phyloP scores from a whole-genome alignment of 371 early-diverging fungal species.

The Syncephalis fuscata region DNA sequence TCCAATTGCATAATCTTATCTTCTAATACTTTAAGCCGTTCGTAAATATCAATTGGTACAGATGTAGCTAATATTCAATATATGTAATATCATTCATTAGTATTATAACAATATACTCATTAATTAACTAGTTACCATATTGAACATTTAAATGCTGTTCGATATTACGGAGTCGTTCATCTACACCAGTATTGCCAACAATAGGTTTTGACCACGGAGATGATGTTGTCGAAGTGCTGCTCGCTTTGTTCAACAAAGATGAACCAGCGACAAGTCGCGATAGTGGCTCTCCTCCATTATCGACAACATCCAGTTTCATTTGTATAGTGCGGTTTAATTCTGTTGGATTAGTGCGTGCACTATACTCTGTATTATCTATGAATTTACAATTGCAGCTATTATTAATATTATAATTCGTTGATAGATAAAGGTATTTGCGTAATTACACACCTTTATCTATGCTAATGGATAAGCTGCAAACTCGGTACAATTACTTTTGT shows the following conservation, averaged over 20 bases:
- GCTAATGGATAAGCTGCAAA: slow-evolving; percentile 17
- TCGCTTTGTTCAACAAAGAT: slow-evolving; percentile 2
- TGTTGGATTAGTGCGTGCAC: slow-evolving; percentile 52
- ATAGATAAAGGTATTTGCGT: neutral
- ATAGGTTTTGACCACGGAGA: neutral
- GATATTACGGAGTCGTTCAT: slow-evolving; percentile 34
- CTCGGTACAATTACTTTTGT: slow-evolving; percentile 52
- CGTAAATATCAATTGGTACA: slow-evolving; percentile 17
- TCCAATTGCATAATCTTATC: slow-evolving; percentile 49
- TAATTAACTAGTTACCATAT: slow-evolving; percentile 14
- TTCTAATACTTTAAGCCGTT: slow-evolving; percentile 45
- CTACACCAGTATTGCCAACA: slow-evolving; percentile 12
- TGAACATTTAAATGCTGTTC: slow-evolving; percentile 47
- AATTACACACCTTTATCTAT: neutral
- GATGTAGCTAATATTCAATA: slow-evolving; percentile 9
- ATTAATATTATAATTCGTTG: neutral
- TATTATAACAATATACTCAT: neutral
- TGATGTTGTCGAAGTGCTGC: slow-evolving; percentile 2
- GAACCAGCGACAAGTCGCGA: slow-evolving; percentile 15
- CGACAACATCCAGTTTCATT: slow-evolving; percentile 63
- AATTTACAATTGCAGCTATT: no score
- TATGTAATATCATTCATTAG: neutral
- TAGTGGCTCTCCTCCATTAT: slow-evolving; percentile 57
- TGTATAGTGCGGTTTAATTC: slow-evolving; percentile 63
- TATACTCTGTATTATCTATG: slow-evolving; percentile 14